phyloP scores from a whole-genome alignment of 495 filamentous ascomycete species.

The Chlorociboria aeruginascens region DNA sequence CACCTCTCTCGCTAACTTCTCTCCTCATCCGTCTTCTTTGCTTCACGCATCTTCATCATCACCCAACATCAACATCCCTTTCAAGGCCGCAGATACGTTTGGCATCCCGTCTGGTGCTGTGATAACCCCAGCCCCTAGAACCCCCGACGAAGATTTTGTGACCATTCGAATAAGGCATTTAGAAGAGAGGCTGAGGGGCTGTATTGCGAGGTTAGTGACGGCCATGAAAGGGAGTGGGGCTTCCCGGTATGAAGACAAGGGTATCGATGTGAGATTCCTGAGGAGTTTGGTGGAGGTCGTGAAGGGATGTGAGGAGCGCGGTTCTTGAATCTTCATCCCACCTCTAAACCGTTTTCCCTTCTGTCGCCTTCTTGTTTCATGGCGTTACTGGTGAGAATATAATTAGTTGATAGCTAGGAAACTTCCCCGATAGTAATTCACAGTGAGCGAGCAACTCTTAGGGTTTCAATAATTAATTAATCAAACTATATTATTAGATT shows the following conservation, averaged over 20 bases:
- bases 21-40: constrained; percentile 4
- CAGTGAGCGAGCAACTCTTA: too few species aligned
- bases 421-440: too few species aligned
- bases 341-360: too few species aligned
- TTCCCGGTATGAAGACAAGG: neutral
- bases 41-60: neutral
- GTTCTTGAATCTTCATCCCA: too few species aligned
- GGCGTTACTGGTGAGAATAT: too few species aligned
- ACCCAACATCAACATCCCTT: neutral
- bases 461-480: too few species aligned
- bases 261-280: neutral
- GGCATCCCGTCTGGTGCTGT: neutral
- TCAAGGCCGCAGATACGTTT: neutral
- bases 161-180: neutral
- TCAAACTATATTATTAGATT: too few species aligned
- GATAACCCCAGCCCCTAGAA: neutral
- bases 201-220: neutral
- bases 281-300: constrained; percentile 3
- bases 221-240: constrained; percentile 1
- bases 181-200: neutral
- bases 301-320: neutral
- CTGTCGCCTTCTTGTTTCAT: too few species aligned
- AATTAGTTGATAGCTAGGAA: too few species aligned
- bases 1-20: constrained; percentile 31
- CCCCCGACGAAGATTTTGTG: neutral